Percentiles rank a stretch among this genome's conserved stretches.
phyloP scores from a whole-genome alignment of 2,329 filamentous ascomycete genomes.

The Talaromyces albobiverticillius region DNA sequence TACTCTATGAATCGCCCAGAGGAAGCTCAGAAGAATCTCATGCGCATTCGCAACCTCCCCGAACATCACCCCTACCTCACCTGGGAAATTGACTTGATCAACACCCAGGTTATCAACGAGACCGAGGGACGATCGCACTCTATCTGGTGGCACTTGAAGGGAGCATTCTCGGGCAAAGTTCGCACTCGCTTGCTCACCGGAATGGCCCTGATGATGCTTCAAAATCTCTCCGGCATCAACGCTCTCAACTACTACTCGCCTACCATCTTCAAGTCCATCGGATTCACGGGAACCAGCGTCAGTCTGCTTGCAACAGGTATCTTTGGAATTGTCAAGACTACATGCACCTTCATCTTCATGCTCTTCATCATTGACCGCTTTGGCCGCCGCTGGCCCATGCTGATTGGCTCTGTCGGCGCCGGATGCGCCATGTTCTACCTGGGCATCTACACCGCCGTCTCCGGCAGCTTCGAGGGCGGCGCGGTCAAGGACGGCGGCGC shows the following conservation, averaged over 20 bases:
- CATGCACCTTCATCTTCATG: slow-evolving; percentile 62
- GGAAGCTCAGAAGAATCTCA: slow-evolving; percentile 56
- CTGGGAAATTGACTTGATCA: slow-evolving; percentile 60
- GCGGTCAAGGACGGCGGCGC: slow-evolving; percentile 54
- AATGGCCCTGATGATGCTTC: slow-evolving; percentile 53
- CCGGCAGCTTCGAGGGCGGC: slow-evolving; percentile 33
- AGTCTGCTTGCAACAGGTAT: slow-evolving; percentile 71
- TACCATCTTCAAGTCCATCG: slow-evolving; percentile 65
- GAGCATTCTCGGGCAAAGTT: slow-evolving; percentile 55
- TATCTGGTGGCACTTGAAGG: slow-evolving; percentile 37
- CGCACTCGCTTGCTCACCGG: slow-evolving; percentile 55
- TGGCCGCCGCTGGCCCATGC: slow-evolving; percentile 60
- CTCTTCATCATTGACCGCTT: slow-evolving; percentile 67
- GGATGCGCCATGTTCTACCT: slow-evolving; percentile 66
- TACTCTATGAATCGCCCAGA: slow-evolving; percentile 68
- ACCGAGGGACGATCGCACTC: background rate
- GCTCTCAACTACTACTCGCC: slow-evolving; percentile 68
- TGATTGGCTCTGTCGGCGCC: slow-evolving; percentile 65
- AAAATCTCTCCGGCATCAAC: slow-evolving; percentile 55
- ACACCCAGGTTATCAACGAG: slow-evolving; percentile 25
- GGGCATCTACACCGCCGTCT: slow-evolving; percentile 54
- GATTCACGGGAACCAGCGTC: slow-evolving; percentile 55
- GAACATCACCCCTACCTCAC: slow-evolving; percentile 55
- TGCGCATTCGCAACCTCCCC: slow-evolving; percentile 55
- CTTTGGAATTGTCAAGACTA: slow-evolving; percentile 70